These are phyloP conservation scores for Teratosphaeria gauchensis DNA, from an alignment of 2,329 filamentous ascomycete species.

Conservation along the genomic window DNA sequence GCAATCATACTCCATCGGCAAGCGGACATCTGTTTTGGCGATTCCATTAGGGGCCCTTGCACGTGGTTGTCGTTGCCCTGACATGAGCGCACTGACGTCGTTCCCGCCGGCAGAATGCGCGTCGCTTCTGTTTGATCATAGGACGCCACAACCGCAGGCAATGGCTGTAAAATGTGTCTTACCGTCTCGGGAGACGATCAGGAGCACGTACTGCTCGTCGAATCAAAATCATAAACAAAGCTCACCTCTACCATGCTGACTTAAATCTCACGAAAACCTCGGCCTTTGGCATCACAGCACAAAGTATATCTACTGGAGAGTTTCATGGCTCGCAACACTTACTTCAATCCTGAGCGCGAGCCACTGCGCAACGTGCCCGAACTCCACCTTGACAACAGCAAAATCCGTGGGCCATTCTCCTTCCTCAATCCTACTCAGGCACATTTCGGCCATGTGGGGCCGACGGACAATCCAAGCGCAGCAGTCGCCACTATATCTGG, in stretches of 20 bases:
- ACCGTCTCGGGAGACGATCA: neutral
- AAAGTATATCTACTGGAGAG: neutral
- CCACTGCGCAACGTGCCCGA: conserved; percentile 17
- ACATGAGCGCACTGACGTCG: neutral
- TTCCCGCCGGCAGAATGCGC: neutral
- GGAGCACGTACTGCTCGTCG: neutral
- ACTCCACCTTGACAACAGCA: conserved; percentile 17
- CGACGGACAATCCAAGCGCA: neutral
- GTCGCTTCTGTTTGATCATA: neutral
- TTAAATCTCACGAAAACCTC: neutral
- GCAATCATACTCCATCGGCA: too few relatives aligned
- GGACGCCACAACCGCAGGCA: neutral
- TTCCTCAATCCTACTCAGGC: conserved; percentile 44
- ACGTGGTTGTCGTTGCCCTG: neutral
- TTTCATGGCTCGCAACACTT: conserved; percentile 19
- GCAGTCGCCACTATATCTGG: neutral
- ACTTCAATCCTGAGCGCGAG: conserved; percentile 19
- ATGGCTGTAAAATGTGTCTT: neutral
- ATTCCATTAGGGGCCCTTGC: neutral
- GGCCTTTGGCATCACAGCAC: neutral
- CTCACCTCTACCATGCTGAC: neutral
- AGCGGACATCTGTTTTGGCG: neutral
- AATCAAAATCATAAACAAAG: neutral
- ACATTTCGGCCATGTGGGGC: conserved; percentile 18
- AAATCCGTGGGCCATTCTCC: conserved; percentile 32